phyloP scores from a whole-genome alignment of 179 eudicot species.

The Nepenthes alata region DNA sequence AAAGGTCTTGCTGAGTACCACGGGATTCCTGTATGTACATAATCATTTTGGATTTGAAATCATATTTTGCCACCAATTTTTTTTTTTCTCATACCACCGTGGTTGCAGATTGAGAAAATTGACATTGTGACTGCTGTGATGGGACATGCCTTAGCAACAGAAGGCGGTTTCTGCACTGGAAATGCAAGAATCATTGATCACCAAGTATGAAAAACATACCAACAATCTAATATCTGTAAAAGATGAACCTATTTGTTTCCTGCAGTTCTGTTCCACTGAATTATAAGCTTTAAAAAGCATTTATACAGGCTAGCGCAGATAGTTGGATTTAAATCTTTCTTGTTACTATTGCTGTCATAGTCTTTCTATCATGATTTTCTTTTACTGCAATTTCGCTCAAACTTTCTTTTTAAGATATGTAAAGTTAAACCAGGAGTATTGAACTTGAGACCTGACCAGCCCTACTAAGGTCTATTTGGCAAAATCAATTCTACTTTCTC shows the following conservation, averaged over 20 bases:
- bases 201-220: constrained; percentile 39
- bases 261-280: neutral
- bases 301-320: too few relatives aligned
- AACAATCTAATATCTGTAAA: neutral
- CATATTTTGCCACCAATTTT: neutral
- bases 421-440: too few relatives aligned
- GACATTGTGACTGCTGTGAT: constrained; percentile 88
- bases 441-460: too few relatives aligned
- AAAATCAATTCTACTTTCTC: too few relatives aligned
- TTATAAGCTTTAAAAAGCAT: too few relatives aligned
- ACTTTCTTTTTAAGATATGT: too few relatives aligned
- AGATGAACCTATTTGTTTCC: constrained; percentile 1
- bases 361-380: too few relatives aligned
- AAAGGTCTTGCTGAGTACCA: constrained; percentile 82
- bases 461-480: too few relatives aligned
- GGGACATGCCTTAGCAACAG: constrained; percentile 89
- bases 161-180: constrained; percentile 98
- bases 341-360: too few relatives aligned
- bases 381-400: too few relatives aligned
- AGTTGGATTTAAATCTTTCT: too few relatives aligned
- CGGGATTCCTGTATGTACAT: constrained; percentile 59
- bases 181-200: constrained; percentile 81
- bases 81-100: constrained; percentile 3
- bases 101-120: constrained; percentile 63
- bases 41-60: constrained; percentile 4